These are phyloP conservation scores for Platanthera guangdongensis DNA, from an alignment of 106 monocot genomes.

Conservation along the genomic window DNA sequence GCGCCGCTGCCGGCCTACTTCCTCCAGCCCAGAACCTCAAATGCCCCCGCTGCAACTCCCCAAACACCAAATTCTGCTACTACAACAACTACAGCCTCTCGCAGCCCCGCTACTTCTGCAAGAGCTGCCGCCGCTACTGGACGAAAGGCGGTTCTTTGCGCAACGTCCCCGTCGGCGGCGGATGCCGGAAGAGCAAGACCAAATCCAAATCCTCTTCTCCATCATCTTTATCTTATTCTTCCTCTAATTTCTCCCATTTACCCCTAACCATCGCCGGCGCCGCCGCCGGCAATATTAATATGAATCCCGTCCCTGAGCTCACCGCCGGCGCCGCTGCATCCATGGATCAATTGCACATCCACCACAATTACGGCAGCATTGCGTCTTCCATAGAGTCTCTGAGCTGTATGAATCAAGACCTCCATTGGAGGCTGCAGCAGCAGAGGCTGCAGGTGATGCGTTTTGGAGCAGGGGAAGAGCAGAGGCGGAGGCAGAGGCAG, in stretches of 20 bases:
- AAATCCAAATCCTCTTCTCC: constrained; percentile 6
- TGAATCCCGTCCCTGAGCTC: background rate
- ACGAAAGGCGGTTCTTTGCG: constrained; percentile 24
- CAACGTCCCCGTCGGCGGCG: constrained; percentile 29
- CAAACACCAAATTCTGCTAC: constrained; percentile 74
- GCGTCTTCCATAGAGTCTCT: constrained; percentile 39
- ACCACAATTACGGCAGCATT: constrained; percentile 7
- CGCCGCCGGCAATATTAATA: no score
- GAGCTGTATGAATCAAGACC: constrained; percentile 52
- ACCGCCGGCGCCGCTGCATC: background rate
- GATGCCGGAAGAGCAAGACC: constrained; percentile 35
- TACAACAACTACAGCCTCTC: constrained; percentile 65
- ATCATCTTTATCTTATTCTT: constrained; percentile 2
- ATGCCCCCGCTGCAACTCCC: constrained; percentile 57
- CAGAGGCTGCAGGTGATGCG: constrained; percentile 24
- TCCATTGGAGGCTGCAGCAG: constrained; percentile 56
- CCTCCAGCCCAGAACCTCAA: constrained; percentile 30
- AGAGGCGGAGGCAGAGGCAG: background rate
- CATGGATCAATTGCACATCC: constrained; percentile 3
- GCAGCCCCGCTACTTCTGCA: constrained; percentile 51
- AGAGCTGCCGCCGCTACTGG: constrained; percentile 50
- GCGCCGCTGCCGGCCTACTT: background rate
- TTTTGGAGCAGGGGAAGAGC: constrained; percentile 1
- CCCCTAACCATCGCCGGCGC: no score
- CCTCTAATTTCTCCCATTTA: background rate